These are phyloP conservation scores for Emydomyces testavorans DNA, from an alignment of 2,329 filamentous ascomycete genomes.

Conservation along the genomic window DNA sequence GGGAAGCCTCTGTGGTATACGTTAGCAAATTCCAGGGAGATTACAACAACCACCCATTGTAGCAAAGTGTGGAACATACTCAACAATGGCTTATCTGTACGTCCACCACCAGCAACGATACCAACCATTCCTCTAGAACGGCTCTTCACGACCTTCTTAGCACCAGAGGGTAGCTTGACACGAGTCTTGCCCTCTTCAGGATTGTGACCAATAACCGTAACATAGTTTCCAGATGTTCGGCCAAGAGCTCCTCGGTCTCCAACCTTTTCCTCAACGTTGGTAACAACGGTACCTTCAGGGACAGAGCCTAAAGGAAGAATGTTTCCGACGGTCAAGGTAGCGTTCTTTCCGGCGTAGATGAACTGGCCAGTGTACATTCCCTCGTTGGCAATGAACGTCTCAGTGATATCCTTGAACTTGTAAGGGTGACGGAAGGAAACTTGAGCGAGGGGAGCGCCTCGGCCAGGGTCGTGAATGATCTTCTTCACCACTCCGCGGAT, in stretches of 20 bases:
- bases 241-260: conserved; percentile 94
- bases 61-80: conserved; percentile 44
- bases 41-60: neutral
- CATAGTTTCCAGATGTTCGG: conserved; percentile 98
- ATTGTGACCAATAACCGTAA: conserved; percentile 96
- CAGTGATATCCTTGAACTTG: conserved; percentile 91
- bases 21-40: conserved; percentile 31
- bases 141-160: conserved; percentile 98
- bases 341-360: conserved; percentile 99
- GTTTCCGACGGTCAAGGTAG: conserved; percentile 92
- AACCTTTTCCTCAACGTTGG: conserved; percentile 98
- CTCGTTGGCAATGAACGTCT: conserved; percentile 99
- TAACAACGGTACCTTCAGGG: conserved; percentile 97
- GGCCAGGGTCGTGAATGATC: conserved; percentile 97
- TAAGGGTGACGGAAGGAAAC: conserved; percentile 97
- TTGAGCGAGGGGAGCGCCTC: conserved; percentile 94
- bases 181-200: conserved; percentile 98
- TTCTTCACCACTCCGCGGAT: conserved; percentile 95
- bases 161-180: conserved; percentile 96
- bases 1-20: conserved; percentile 68
- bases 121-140: conserved; percentile 94
- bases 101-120: conserved; percentile 97
- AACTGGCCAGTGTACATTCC: conserved; percentile 99
- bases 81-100: conserved; percentile 98
- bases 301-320: conserved; percentile 86